phyloP scores from a whole-genome alignment of 306 rosid species.

The Gastrolobium bilobum region DNA sequence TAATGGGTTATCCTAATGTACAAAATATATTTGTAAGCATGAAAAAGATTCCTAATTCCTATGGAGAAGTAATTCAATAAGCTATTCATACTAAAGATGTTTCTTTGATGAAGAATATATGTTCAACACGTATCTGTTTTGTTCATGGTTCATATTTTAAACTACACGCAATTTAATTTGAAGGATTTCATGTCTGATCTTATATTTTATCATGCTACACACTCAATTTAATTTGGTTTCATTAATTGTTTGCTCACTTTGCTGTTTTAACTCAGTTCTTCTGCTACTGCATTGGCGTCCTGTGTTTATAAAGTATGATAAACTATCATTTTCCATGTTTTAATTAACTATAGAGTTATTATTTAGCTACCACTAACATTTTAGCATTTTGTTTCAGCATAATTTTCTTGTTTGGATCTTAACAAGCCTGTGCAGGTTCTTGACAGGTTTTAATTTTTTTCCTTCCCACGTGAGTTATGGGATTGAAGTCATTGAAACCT shows the following conservation, averaged over 20 bases:
- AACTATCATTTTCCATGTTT: neutral
- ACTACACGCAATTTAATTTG: neutral
- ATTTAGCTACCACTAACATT: neutral
- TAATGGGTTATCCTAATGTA: neutral
- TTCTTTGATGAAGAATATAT: neutral
- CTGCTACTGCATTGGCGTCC: constrained; percentile 76
- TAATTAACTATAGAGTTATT: neutral
- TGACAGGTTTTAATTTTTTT: constrained; percentile 79
- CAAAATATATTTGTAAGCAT: too few species aligned
- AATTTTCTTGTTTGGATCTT: constrained; percentile 71
- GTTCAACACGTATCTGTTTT: neutral
- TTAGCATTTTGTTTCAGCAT: constrained; percentile 62
- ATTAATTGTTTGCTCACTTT: constrained; percentile 44
- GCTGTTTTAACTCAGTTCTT: constrained; percentile 61
- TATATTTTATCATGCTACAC: too few species aligned
- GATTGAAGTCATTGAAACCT: constrained; percentile 4
- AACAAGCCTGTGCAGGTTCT: constrained; percentile 69
- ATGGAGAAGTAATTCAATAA: neutral
- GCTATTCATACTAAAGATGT: neutral
- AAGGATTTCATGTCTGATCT: neutral
- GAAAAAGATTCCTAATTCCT: neutral
- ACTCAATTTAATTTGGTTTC: constrained; percentile 25
- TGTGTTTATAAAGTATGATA: constrained; percentile 69
- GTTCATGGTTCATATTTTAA: neutral
- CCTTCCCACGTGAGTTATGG: constrained; percentile 65